Evolutionary conservation across 495 filamentous ascomycete species (phyloP).

Genomic region (Talaromyces adpressus): DNA sequence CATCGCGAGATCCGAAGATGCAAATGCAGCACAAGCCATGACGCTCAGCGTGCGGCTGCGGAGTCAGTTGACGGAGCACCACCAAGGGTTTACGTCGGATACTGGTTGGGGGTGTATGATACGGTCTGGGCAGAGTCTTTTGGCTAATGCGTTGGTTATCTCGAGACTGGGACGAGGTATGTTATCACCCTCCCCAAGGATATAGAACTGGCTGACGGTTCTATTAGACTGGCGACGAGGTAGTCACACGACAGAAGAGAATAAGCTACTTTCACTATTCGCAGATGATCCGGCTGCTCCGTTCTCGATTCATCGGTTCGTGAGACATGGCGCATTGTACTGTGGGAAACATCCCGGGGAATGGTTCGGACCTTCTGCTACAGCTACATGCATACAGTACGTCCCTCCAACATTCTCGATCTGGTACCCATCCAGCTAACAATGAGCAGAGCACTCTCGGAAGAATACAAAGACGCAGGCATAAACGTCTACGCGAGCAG

Average conservation of each 20-base stretch:
- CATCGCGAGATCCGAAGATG: slow-evolving; percentile 73
- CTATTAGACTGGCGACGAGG: slow-evolving; percentile 70
- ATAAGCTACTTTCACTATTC: slow-evolving; percentile 70
- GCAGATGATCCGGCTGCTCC: slow-evolving; percentile 80
- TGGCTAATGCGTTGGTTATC: slow-evolving; percentile 75
- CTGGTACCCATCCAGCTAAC: not conserved
- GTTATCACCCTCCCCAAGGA: no score
- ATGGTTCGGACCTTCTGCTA: slow-evolving; percentile 99
- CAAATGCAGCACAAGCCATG: slow-evolving; percentile 61
- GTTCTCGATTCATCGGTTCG: slow-evolving; percentile 94
- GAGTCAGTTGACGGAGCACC: slow-evolving; percentile 69
- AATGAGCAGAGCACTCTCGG: slow-evolving; percentile 59
- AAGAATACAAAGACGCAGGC: slow-evolving; percentile 44
- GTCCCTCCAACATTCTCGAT: slow-evolving; percentile 19
- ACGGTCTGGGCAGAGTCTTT: slow-evolving; percentile 83
- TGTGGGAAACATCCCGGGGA: slow-evolving; percentile 95
- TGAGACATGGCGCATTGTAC: slow-evolving; percentile 74
- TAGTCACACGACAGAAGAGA: slow-evolving; percentile 54
- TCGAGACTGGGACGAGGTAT: slow-evolving; percentile 74
- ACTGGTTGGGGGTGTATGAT: slow-evolving; percentile 99
- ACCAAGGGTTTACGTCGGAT: slow-evolving; percentile 78
- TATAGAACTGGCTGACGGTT: slow-evolving; percentile 16
- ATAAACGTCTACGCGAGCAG: slow-evolving; percentile 83
- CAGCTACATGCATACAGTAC: slow-evolving; percentile 91
- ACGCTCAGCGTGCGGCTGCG: slow-evolving; percentile 81